Conservation (phyloP, 2,329 filamentous ascomycete genomes). For the Ophiostoma sp. region DNA sequence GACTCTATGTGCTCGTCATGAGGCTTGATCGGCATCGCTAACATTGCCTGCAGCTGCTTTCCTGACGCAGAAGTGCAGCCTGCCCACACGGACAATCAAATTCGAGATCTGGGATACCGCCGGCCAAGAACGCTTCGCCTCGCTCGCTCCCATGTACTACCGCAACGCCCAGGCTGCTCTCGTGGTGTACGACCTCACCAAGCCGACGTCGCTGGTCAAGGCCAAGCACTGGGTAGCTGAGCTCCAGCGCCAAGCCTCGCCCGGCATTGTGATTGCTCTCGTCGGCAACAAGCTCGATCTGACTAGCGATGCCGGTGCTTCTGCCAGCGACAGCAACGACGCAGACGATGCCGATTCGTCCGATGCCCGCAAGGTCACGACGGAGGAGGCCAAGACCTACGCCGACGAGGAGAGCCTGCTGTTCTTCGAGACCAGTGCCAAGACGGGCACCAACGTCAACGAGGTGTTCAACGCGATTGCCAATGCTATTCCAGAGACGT, state of each 20-base stretch:
- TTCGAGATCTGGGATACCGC: conserved; percentile 98
- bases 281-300: conserved; percentile 97
- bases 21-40: not conserved
- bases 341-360: conserved; percentile 66
- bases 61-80: conserved; percentile 96
- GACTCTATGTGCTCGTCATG: not conserved
- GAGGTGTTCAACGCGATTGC: conserved; percentile 98
- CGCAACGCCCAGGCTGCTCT: conserved; percentile 96
- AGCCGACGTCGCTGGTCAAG: conserved; percentile 89
- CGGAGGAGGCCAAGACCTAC: conserved; percentile 86
- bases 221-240: conserved; percentile 99
- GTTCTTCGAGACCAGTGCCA: conserved; percentile 97
- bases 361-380: conserved; percentile 81
- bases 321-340: conserved; percentile 45
- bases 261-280: conserved; percentile 92
- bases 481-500: conserved; percentile 95
- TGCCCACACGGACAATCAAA: conserved; percentile 85
- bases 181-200: conserved; percentile 97
- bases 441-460: conserved; percentile 88
- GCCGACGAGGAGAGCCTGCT: conserved; percentile 89
- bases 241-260: conserved; percentile 89
- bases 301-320: conserved; percentile 52
- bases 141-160: conserved; percentile 98
- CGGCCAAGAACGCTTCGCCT: conserved; percentile 94
- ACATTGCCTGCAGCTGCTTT: conserved; percentile 68